Evolutionary conservation across 768 basidiomycete species (phyloP).

Genomic region (Phaeolepiota aurea): DNA sequence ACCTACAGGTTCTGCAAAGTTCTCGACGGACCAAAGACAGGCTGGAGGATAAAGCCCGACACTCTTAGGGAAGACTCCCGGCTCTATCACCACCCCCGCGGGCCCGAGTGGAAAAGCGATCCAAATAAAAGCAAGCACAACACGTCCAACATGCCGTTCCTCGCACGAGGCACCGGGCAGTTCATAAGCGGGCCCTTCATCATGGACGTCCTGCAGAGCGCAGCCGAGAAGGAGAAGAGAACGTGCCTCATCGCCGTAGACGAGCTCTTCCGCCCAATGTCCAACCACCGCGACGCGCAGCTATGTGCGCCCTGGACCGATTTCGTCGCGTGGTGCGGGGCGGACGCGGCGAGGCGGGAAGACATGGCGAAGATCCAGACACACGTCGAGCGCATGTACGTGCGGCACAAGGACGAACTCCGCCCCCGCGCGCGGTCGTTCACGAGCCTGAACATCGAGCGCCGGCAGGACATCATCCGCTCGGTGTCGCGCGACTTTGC

Average conservation of each 20-base stretch:
- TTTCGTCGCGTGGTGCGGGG: constrained; percentile 15
- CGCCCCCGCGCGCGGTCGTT: constrained; percentile 16
- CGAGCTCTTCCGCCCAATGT: constrained; percentile 10
- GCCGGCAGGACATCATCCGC: constrained; percentile 40
- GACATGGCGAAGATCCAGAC: constrained; percentile 28
- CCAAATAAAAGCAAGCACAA: constrained; percentile 4
- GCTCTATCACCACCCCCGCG: constrained; percentile 7
- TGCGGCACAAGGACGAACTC: constrained; percentile 11
- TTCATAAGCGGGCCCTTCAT: constrained; percentile 14
- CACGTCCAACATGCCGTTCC: constrained; percentile 6
- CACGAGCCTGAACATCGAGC: constrained; percentile 29
- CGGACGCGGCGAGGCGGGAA: constrained; percentile 11
- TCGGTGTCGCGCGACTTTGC: constrained; percentile 32
- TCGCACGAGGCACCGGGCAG: constrained; percentile 8
- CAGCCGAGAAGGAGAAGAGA: constrained; percentile 9
- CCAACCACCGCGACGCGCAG: constrained; percentile 12
- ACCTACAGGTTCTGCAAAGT: constrained; percentile 25
- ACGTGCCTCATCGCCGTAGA: constrained; percentile 12
- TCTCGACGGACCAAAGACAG: constrained; percentile 45
- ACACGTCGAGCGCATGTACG: constrained; percentile 29
- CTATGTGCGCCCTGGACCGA: constrained; percentile 28
- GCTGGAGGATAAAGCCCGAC: constrained; percentile 23
- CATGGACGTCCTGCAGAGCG: constrained; percentile 17
- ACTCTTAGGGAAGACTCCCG: constrained; percentile 17
- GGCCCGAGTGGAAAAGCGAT: constrained; percentile 14